Conservation (phyloP, 2,329 filamentous ascomycete species). For the Ascocoryne sarcoides region DNA sequence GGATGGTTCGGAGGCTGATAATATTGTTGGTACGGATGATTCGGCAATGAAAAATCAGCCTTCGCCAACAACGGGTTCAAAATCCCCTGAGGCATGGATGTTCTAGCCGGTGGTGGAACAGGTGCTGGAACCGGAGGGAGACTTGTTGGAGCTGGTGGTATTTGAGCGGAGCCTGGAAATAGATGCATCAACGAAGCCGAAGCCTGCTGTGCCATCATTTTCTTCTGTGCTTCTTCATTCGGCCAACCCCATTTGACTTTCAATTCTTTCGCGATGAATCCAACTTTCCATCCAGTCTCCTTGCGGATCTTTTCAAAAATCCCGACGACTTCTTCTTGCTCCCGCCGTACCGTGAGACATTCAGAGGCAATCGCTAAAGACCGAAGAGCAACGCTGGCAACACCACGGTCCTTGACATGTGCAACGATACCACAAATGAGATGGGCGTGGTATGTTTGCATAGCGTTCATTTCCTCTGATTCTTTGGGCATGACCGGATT, state of each 20-base stretch:
- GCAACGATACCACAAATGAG: conserved; percentile 86
- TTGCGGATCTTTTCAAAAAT: conserved; percentile 69
- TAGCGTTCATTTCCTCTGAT: conserved; percentile 56
- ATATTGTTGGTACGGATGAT: conserved; percentile 73
- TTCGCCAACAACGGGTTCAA: conserved; percentile 62
- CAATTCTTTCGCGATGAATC: conserved; percentile 62
- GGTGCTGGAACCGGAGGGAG: conserved; percentile 17
- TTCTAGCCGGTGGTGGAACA: conserved; percentile 11
- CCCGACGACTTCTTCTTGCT: conserved; percentile 72
- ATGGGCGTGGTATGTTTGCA: conserved; percentile 67
- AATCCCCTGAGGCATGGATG: conserved; percentile 35
- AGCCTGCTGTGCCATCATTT: conserved; percentile 16
- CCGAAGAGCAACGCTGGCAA: conserved; percentile 70
- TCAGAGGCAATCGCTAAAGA: conserved; percentile 71
- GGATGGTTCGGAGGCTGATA: conserved; percentile 61
- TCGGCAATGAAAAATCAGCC: conserved; percentile 68
- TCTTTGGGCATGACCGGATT: conserved; percentile 57
- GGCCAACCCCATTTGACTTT: conserved; percentile 70
- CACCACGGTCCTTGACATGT: conserved; percentile 71
- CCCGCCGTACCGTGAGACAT: conserved; percentile 55
- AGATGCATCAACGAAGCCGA: conserved; percentile 19
- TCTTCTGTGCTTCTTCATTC: conserved; percentile 28
- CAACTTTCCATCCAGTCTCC: conserved; percentile 72
- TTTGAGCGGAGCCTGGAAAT: conserved; percentile 19
- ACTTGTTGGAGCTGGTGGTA: conserved; percentile 12